Base-by-base conservation (phyloP, 2,329 filamentous ascomycete genomes). In the Acarospora socialis region DNA sequence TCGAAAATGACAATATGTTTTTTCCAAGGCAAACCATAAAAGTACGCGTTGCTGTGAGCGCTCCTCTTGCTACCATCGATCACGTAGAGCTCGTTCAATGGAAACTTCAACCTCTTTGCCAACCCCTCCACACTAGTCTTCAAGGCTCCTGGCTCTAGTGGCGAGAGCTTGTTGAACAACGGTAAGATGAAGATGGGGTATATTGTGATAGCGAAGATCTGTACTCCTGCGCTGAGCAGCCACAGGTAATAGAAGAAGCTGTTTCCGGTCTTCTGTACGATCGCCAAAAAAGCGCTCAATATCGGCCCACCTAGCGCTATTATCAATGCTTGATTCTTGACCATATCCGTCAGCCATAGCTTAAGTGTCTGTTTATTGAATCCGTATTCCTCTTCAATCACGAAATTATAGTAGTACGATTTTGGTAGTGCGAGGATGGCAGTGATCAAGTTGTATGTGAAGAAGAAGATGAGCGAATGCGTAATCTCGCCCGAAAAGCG, bases 1-100 rank as follows among this genome's bases (percentile, higher is more conserved):
- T 98, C 90, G 55, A 93, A 98, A 52, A 98, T 92, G 50, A 98
- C 90, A 63, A 98, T 98, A 65, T 95, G 92, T 71, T 95, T 95
- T 71, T 94, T 94, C 86, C 87, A 98, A 24, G 90, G 90, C 34
- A 98, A 71, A 38, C 90, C 90, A 48, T 92, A 94, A 63, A 98
- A 98, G 60, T 92, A 92, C 13, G 82, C 81, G 51, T 92, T 92
- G 60, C 78, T 84, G 60, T 92, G 82, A 15, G 81, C 79, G 51
- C 77, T 83, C 46, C 82, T 71, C 65, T 87, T 87, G 62, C 79
- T 86, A 30, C 82, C 83, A 52, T 92, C 82, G 49, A 98, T 98
- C 49, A 95, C 86, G 51, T 92, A 83, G 26, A 98, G 70, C 52
- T 95, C 84, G 41, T 80, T 75, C 18, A 98, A 76, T 2, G 90